phyloP scores from a whole-genome alignment of 805 yeast species.

The Hemisphaericaspora nanyangensis region DNA sequence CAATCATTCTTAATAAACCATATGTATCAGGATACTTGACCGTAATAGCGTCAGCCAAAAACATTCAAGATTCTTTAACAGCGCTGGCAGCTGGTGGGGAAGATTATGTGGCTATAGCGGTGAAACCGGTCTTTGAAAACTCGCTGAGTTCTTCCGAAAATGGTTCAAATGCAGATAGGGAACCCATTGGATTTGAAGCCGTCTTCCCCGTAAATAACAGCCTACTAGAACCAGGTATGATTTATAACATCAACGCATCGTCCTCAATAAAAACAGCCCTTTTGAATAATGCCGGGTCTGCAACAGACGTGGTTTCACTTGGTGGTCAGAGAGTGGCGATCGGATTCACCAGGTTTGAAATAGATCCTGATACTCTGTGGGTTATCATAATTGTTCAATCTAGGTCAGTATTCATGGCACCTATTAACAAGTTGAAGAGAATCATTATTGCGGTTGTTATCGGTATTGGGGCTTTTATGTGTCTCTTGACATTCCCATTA shows the following conservation, averaged over 20 bases:
- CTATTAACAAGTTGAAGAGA: constrained; percentile 56
- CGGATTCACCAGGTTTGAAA: constrained; percentile 27
- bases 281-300: constrained; percentile 21
- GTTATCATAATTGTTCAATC: constrained; percentile 69
- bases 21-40: constrained; percentile 70
- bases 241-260: constrained; percentile 24
- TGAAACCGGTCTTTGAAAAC: constrained; percentile 26
- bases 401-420: constrained; percentile 54
- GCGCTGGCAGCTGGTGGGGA: constrained; percentile 13
- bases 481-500: constrained; percentile 72
- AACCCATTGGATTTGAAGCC: constrained; percentile 45
- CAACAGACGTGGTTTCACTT: constrained; percentile 20
- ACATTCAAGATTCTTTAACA: constrained; percentile 27
- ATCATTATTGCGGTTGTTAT: constrained; percentile 76
- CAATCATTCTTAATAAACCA: constrained; percentile 54
- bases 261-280: constrained; percentile 28
- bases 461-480: constrained; percentile 72
- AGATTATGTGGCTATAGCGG: constrained; percentile 21
- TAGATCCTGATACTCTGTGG: constrained; percentile 51
- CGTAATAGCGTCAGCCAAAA: constrained; percentile 38
- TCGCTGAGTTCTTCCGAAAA: constrained; percentile 22
- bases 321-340: constrained; percentile 27
- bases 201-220: constrained; percentile 24
- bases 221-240: constrained; percentile 15
- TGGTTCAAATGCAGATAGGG: constrained; percentile 26